Evolutionary conservation across 495 filamentous ascomycete species (phyloP).

Genomic region (Penicillium taxi): DNA sequence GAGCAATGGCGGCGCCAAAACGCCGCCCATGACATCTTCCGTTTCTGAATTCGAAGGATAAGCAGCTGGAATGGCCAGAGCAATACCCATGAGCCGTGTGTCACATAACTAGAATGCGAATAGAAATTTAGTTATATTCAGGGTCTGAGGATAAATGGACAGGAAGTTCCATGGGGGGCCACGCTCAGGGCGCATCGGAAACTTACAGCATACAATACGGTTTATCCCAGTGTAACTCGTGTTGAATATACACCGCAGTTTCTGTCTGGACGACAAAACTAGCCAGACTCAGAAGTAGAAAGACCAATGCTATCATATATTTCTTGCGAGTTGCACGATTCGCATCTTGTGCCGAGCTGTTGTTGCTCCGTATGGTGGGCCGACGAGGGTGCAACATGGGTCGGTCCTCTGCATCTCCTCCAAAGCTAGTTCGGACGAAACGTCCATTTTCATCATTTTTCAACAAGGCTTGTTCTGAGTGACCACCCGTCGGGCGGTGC

Average conservation of each 20-base stretch:
- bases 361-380: conserved; percentile 52
- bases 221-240: conserved; percentile 85
- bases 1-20: conserved; percentile 82
- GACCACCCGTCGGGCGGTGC: conserved; percentile 44
- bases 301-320: conserved; percentile 78
- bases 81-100: conserved; percentile 85
- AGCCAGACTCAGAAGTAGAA: conserved; percentile 69
- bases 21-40: conserved; percentile 64
- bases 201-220: conserved; percentile 95
- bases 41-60: conserved; percentile 66
- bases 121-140: conserved; percentile 10
- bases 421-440: conserved; percentile 30
- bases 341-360: conserved; percentile 49
- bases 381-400: conserved; percentile 41
- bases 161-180: background rate
- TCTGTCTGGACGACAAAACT: conserved; percentile 88
- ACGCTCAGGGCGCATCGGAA: conserved; percentile 2
- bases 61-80: conserved; percentile 81
- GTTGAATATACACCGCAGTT: conserved; percentile 87
- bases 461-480: conserved; percentile 47
- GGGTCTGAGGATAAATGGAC: conserved; percentile 1
- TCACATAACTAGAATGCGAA: conserved; percentile 58
- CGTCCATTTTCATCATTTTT: conserved; percentile 47
- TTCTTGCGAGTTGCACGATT: conserved; percentile 62
- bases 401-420: conserved; percentile 29